A percentile compares a stretch with the other conserved stretches of the same genome.
These are phyloP conservation scores for Blepharisma japonicum DNA, from an alignment of 73 alveolate species.

Conservation along the genomic window DNA sequence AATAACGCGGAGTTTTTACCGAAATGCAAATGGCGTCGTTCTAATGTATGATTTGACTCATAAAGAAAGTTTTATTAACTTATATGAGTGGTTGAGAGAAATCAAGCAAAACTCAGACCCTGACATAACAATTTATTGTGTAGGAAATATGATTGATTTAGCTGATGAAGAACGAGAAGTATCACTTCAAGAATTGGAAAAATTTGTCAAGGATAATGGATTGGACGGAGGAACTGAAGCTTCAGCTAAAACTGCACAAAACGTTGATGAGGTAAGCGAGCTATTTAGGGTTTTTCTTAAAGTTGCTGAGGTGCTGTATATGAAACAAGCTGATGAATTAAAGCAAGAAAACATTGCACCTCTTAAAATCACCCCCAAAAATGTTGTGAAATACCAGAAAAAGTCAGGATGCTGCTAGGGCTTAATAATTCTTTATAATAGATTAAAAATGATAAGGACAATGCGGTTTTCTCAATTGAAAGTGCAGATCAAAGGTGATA, in stretches of 20 bases:
- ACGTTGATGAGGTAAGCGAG: conserved; percentile 7
- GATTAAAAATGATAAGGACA: no score
- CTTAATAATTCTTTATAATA: no score
- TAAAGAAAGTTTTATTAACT: conserved; percentile 46
- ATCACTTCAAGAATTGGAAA: neutral
- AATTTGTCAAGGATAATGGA: neutral
- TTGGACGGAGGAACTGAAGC: conserved; percentile 17
- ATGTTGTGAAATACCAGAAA: no score
- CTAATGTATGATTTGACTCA: conserved; percentile 85
- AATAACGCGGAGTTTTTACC: conserved; percentile 80
- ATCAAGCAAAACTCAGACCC: conserved; percentile 36
- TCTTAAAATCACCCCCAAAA: neutral
- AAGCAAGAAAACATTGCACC: neutral
- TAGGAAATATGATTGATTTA: conserved; percentile 55
- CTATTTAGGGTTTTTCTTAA: conserved; percentile 23
- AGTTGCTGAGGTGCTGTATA: conserved; percentile 27
- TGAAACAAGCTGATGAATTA: neutral
- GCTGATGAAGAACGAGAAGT: conserved; percentile 54
- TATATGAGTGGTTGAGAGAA: conserved; percentile 52
- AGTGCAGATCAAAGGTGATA: neutral
- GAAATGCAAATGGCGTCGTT: conserved; percentile 86
- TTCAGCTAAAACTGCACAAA: conserved; percentile 29
- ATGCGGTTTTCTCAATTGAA: neutral
- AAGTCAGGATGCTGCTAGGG: no score
- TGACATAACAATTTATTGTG: conserved; percentile 35